phyloP scores from a whole-genome alignment of 805 yeast species.

The Suhomyces faveliae region DNA sequence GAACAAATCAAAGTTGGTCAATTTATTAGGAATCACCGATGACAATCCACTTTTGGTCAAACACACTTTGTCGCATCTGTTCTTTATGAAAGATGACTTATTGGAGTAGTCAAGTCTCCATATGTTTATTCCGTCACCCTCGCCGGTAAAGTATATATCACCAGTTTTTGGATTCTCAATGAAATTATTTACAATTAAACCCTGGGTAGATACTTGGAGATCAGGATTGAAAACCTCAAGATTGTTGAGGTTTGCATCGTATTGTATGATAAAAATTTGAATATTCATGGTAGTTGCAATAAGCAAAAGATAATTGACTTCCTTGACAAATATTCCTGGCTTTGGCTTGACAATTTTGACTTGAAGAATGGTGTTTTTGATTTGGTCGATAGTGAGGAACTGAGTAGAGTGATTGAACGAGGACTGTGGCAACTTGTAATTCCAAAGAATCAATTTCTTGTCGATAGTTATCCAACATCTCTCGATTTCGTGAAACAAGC shows the following conservation, averaged over 20 bases:
- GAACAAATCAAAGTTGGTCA: slow-evolving; percentile 35
- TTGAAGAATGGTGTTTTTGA: slow-evolving; percentile 71
- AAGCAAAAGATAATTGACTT: slow-evolving; percentile 69
- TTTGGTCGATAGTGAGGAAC: slow-evolving; percentile 78
- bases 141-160: slow-evolving; percentile 83
- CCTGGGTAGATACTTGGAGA: slow-evolving; percentile 75
- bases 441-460: slow-evolving; percentile 82
- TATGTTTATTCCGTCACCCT: slow-evolving; percentile 69
- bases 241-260: slow-evolving; percentile 40
- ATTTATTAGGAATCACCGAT: slow-evolving; percentile 36
- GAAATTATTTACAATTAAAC: slow-evolving; percentile 67
- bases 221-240: slow-evolving; percentile 80
- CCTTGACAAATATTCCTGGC: slow-evolving; percentile 72
- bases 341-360: slow-evolving; percentile 82
- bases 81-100: slow-evolving; percentile 82
- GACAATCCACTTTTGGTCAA: slow-evolving; percentile 62
- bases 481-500: slow-evolving; percentile 74
- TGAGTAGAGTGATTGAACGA: slow-evolving; percentile 47
- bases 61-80: slow-evolving; percentile 80
- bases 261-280: slow-evolving; percentile 71
- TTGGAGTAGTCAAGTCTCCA: slow-evolving; percentile 88
- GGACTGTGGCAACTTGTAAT: slow-evolving; percentile 57
- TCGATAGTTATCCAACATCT: slow-evolving; percentile 87
- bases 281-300: slow-evolving; percentile 80
- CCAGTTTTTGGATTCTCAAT: slow-evolving; percentile 60